phyloP scores from a whole-genome alignment of 768 basidiomycete species.

The Tubosaeta brunneosetosa region DNA sequence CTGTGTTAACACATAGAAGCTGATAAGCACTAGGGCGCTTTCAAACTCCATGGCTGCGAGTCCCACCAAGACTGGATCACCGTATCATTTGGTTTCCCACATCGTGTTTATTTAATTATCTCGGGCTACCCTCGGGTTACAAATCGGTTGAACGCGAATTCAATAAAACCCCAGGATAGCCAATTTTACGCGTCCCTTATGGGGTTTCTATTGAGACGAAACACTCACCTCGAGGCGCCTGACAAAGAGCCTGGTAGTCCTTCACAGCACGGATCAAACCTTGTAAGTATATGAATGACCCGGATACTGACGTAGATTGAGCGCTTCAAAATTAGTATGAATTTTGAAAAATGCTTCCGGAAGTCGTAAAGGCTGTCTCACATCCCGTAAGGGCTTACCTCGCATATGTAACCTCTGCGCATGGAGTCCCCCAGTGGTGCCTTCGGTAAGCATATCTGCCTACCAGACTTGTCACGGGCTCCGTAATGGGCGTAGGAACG shows the following conservation, averaged over 20 bases:
- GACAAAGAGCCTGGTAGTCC: background rate
- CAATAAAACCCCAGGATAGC: background rate
- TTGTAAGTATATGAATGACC: background rate
- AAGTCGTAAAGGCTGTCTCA: background rate
- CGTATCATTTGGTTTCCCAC: background rate
- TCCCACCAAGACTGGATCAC: background rate
- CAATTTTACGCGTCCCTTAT: background rate
- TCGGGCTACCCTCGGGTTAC: background rate
- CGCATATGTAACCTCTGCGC: background rate
- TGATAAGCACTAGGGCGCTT: background rate
- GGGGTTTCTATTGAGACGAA: background rate
- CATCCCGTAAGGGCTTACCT: background rate
- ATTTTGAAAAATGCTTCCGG: background rate
- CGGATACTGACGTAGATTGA: background rate
- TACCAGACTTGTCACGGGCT: background rate
- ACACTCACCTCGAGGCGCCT: background rate
- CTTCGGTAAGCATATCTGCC: background rate
- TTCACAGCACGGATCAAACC: background rate
- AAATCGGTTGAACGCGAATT: background rate
- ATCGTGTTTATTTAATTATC: background rate
- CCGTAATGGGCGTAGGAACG: constrained; percentile 12
- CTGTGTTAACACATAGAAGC: background rate
- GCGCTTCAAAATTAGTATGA: background rate
- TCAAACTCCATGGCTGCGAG: background rate
- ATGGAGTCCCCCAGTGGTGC: background rate